phyloP scores from a whole-genome alignment of 2,329 filamentous ascomycete genomes.

The Epichloe scottii region DNA sequence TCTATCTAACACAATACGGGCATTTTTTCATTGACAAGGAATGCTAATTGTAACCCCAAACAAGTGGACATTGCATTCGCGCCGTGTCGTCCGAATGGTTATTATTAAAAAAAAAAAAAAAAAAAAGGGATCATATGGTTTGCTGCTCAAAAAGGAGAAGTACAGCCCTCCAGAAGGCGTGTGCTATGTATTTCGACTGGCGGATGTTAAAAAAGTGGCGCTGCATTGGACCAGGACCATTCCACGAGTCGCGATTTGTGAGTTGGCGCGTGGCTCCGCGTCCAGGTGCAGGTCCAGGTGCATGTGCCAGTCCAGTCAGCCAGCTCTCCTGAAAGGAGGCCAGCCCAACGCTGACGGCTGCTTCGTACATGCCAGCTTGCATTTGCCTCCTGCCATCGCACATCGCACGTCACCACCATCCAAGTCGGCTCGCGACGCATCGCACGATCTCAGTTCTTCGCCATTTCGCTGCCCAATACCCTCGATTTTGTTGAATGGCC shows the following conservation, averaged over 20 bases:
- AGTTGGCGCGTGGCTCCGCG: not conserved
- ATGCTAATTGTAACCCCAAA: too few relatives aligned
- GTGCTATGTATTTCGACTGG: too few relatives aligned
- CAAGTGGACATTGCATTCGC: too few relatives aligned
- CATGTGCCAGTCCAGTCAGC: not conserved
- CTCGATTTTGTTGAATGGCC: not conserved
- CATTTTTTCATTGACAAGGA: too few relatives aligned
- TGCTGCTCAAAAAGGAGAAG: too few relatives aligned
- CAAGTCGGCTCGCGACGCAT: slow-evolving; percentile 1
- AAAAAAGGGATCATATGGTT: too few relatives aligned
- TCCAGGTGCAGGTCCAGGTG: not conserved
- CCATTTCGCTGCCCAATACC: not conserved
- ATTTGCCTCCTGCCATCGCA: slow-evolving; percentile 8
- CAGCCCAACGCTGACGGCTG: not conserved
- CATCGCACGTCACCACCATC: slow-evolving; percentile 1
- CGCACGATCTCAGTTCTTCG: not conserved
- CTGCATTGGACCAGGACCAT: not conserved
- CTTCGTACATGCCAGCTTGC: slow-evolving; percentile 7
- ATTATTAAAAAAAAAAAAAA: too few relatives aligned
- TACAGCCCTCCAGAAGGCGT: too few relatives aligned
- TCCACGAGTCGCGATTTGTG: not conserved
- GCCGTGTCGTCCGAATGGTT: too few relatives aligned
- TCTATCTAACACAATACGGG: too few relatives aligned
- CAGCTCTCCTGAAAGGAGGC: not conserved
- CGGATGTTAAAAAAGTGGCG: not conserved